Percentiles rank a stretch among this genome's conserved stretches.
Conservation (phyloP, 352 stramenopile genomes). For the Phytophthora chlamydospora region DNA sequence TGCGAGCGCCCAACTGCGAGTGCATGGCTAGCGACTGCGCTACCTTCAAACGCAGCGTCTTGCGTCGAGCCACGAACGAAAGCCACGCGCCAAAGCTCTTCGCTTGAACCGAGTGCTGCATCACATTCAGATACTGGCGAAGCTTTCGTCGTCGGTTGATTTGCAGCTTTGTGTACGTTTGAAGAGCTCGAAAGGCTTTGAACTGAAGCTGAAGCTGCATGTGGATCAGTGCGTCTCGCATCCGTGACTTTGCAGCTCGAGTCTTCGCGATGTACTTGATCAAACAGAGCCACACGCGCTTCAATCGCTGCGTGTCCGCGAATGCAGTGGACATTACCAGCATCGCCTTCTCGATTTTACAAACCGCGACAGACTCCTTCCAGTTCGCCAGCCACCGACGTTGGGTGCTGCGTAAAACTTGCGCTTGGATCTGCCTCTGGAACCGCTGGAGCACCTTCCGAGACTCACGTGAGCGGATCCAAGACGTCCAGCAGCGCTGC, state of each 20-base stretch:
- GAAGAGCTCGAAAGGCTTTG: conserved; percentile 27
- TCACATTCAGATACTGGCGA: conserved; percentile 36
- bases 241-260: conserved; percentile 22
- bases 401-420: conserved; percentile 25
- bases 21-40: conserved; percentile 34
- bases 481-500: conserved; percentile 29
- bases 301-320: conserved; percentile 18
- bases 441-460: conserved; percentile 25
- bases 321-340: conserved; percentile 35
- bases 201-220: conserved; percentile 35
- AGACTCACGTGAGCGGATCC: conserved; percentile 18
- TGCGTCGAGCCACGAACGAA: conserved; percentile 25
- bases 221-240: conserved; percentile 30
- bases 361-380: conserved; percentile 34
- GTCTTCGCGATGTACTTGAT: conserved; percentile 11
- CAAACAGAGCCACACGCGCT: conserved; percentile 33
- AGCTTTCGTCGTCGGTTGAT: conserved; percentile 32
- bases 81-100: conserved; percentile 48
- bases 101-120: conserved; percentile 45
- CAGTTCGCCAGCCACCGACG: conserved; percentile 25
- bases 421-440: conserved; percentile 29
- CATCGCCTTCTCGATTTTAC: conserved; percentile 42
- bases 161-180: not conserved
- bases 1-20: conserved; percentile 32
- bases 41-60: conserved; percentile 28